Conservation (phyloP, 2,329 filamentous ascomycete genomes). For the Thermothelomyces thermophilus region DNA sequence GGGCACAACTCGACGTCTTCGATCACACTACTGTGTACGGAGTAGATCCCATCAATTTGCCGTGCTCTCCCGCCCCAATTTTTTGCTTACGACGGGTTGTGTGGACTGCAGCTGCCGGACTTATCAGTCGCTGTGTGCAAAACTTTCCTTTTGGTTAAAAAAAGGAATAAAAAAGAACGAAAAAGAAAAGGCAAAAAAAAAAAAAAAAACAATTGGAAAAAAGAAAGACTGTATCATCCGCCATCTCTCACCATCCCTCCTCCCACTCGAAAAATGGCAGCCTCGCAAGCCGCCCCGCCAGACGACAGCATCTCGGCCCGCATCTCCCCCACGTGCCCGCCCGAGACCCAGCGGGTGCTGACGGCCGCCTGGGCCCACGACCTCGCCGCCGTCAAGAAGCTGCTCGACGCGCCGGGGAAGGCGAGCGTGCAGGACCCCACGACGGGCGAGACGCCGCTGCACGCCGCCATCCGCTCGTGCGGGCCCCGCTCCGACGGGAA, state of each 20-base stretch:
- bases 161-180: too few relatives aligned
- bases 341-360: constrained; percentile 45
- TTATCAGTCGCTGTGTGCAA: too few relatives aligned
- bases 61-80: too few relatives aligned
- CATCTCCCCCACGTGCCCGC: constrained; percentile 48
- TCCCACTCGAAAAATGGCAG: not conserved
- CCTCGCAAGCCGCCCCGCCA: constrained; percentile 9
- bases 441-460: constrained; percentile 81
- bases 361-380: constrained; percentile 55
- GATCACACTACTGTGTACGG: too few relatives aligned
- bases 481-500: constrained; percentile 32
- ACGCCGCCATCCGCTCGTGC: constrained; percentile 80
- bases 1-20: too few relatives aligned
- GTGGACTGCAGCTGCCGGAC: too few relatives aligned
- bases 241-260: not conserved
- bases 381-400: constrained; percentile 56
- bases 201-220: too few relatives aligned
- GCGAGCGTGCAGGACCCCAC: constrained; percentile 76
- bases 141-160: too few relatives aligned
- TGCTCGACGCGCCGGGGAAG: constrained; percentile 57
- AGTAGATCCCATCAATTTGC: too few relatives aligned
- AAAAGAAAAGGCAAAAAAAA: too few relatives aligned
- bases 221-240: too few relatives aligned
- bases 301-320: constrained; percentile 50
- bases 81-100: too few relatives aligned